Evolutionary conservation across 2,329 filamentous ascomycete genomes (phyloP).

Genomic region (Fusarium duplospermum): DNA sequence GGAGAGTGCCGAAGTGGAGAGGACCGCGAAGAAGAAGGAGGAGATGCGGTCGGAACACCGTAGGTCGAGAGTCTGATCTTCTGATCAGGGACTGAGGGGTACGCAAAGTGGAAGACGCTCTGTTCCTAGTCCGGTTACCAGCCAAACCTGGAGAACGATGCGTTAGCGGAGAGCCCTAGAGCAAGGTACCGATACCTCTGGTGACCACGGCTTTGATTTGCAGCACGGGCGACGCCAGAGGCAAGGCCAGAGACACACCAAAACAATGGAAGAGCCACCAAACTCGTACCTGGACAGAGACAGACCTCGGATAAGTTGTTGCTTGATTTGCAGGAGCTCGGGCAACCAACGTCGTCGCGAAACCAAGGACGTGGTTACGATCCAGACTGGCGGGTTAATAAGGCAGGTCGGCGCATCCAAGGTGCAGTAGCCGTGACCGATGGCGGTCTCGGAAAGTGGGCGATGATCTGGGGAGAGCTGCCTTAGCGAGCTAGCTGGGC

Average conservation of each 20-base stretch:
- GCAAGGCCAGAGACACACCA: slow-evolving; percentile 1
- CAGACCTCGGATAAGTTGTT: neutral
- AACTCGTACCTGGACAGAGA: slow-evolving; percentile 17
- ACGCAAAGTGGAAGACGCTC: slow-evolving; percentile 28
- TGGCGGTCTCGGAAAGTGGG: slow-evolving; percentile 28
- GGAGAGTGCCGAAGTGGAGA: slow-evolving; percentile 36
- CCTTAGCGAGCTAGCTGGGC: slow-evolving; percentile 36
- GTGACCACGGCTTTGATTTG: slow-evolving; percentile 27
- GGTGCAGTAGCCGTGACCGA: slow-evolving; percentile 18
- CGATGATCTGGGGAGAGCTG: slow-evolving; percentile 43
- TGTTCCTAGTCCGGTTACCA: slow-evolving; percentile 37
- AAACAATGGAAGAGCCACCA: neutral
- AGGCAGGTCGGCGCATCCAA: slow-evolving; percentile 17
- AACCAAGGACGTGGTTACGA: slow-evolving; percentile 18
- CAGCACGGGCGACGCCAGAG: slow-evolving; percentile 26
- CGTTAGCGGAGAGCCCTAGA: slow-evolving; percentile 38
- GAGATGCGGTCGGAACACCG: slow-evolving; percentile 30
- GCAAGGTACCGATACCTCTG: slow-evolving; percentile 40
- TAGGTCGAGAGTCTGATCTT: slow-evolving; percentile 30
- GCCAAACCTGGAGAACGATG: slow-evolving; percentile 39
- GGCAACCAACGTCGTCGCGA: slow-evolving; percentile 1
- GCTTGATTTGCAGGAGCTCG: neutral
- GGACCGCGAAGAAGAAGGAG: slow-evolving; percentile 23
- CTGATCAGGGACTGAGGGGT: slow-evolving; percentile 39
- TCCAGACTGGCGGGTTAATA: slow-evolving; percentile 3